Percentiles rank a stretch among this genome's conserved stretches.
phyloP scores from a whole-genome alignment of 495 filamentous ascomycete genomes.

The Hypoxylon subgilvum region DNA sequence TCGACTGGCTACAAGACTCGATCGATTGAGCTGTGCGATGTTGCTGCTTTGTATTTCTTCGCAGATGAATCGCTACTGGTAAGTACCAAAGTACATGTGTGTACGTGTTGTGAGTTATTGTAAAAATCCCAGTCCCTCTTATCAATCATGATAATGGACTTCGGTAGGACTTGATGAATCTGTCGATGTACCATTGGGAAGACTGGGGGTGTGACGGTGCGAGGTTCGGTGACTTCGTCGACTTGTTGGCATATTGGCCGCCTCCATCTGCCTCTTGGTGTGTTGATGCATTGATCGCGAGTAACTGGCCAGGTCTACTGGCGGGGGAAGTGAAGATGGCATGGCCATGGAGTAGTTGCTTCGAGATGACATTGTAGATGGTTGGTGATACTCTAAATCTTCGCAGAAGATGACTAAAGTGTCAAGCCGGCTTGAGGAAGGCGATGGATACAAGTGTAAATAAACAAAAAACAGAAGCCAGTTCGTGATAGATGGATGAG shows the following conservation, averaged over 20 bases:
- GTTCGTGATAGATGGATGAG: constrained; percentile 5
- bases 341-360: constrained; percentile 40
- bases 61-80: no score
- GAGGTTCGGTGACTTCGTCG: constrained; percentile 20
- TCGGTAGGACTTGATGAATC: constrained; percentile 14
- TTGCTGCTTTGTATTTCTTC: no score
- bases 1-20: no score
- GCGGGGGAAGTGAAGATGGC: constrained; percentile 47
- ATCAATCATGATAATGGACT: constrained; percentile 36
- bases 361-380: constrained; percentile 47
- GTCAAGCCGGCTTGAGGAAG: constrained; percentile 24
- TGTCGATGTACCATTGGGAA: constrained; percentile 49
- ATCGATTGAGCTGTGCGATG: no score
- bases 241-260: constrained; percentile 40
- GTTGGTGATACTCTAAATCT: background rate
- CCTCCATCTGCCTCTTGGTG: constrained; percentile 60
- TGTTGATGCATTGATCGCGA: constrained; percentile 57
- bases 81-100: no score
- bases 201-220: constrained; percentile 29
- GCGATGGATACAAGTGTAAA: background rate
- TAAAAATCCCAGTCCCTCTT: background rate
- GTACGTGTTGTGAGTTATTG: background rate
- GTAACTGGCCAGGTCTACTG: constrained; percentile 52
- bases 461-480: constrained; percentile 5
- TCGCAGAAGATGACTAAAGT: background rate